These are phyloP conservation scores for Ensete ventricosum DNA, from an alignment of 176 grass and related monocot species.

Conservation along the genomic window DNA sequence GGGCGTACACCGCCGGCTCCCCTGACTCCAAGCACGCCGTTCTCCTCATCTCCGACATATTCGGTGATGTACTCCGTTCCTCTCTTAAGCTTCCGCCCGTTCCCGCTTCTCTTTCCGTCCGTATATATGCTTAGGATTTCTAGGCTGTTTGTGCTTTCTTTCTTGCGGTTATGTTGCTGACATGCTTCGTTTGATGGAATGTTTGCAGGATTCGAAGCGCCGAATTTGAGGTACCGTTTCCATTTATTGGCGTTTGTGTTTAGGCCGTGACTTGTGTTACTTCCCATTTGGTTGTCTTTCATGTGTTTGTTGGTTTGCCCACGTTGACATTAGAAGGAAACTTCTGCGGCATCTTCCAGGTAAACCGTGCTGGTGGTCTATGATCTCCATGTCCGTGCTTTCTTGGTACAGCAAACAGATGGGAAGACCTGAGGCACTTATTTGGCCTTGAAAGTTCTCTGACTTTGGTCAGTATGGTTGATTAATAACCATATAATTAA, in stretches of 20 bases:
- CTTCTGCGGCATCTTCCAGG: no score
- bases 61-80: slow-evolving; percentile 6
- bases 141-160: background rate
- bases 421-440: no score
- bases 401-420: no score
- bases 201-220: slow-evolving; percentile 41
- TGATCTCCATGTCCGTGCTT: no score
- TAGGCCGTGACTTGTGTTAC: background rate
- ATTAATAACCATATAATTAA: background rate
- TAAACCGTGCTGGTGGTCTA: no score
- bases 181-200: background rate
- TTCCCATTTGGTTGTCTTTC: background rate
- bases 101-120: background rate
- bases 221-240: slow-evolving; percentile 41
- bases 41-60: slow-evolving; percentile 69
- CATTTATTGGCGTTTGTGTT: background rate
- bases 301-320: no score
- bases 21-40: slow-evolving; percentile 32
- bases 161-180: background rate
- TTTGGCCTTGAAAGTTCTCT: background rate
- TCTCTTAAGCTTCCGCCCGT: background rate
- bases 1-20: slow-evolving; percentile 48
- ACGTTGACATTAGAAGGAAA: no score
- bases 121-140: no score
- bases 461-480: background rate